Base-by-base conservation (phyloP, 78 protist species). In the Polysphondylium violaceum region DNA sequence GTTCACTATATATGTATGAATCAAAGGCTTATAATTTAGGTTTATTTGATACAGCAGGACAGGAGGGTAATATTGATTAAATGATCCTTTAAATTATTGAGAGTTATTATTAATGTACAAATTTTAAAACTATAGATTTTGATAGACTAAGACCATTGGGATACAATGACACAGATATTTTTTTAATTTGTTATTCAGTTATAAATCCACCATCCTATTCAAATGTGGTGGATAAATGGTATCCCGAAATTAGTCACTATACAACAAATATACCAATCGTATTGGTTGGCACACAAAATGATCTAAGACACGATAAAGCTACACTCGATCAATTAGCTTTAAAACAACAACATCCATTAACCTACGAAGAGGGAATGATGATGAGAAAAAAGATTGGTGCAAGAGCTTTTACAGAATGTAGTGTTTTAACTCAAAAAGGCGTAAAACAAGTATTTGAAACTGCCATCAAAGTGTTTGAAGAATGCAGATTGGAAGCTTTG, bases 141-240 rank as follows among this genome's bases (percentile, higher is more conserved):
- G 99, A 97, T 76, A 68, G 98, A 21, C 67, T 97, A 56, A 63
- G 99, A 38, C 97, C 97, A 33, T 85, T 92, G 9, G 93, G 95
- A 43, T 93, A 93, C 35, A 75, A 38, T 21, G 59, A 81, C 25
- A 94, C 96, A 27, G 96, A 95, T 59, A 92, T 95, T 27, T 94
- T 95, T 76, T 43, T 97, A 23, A 86, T 97, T 33, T 88, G 94
- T 50, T 88, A 71, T 78, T 77, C 89, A 19, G 90, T 97, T 41
- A 79, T 93, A 61, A 65, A 83, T 31, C 97, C 96, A 19, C 61
- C 92, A 23, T 95, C 97, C 2, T 92, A 94, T 51, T 76, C 87
- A 23, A 96, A 96, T 87, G 97, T 96, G n/a, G 44, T 12, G 21
- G 64, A 50, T 61, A 93, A 90, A 58, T 95, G 97, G 97, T 73